Percentiles rank a stretch among this genome's conserved stretches.
These are phyloP conservation scores for Solanum chiquidenum DNA, from an alignment of 257 asterid species.

Conservation along the genomic window DNA sequence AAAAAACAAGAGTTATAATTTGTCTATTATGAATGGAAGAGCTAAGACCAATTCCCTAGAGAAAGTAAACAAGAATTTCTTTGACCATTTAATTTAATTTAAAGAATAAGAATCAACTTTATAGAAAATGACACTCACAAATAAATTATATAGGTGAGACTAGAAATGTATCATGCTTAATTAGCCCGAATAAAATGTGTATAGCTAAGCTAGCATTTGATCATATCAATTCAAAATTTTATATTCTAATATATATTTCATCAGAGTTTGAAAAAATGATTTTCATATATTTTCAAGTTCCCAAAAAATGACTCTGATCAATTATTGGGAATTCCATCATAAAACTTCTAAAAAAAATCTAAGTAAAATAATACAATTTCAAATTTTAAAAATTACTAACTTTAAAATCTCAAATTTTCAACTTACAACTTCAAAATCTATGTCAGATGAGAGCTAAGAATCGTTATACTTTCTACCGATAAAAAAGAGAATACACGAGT, in stretches of 20 bases:
- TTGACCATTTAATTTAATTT: background rate
- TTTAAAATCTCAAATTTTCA: background rate
- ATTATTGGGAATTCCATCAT: background rate
- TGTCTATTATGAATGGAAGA: background rate
- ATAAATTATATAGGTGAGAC: background rate
- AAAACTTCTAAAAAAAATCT: background rate
- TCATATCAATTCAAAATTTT: background rate
- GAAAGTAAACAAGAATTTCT: background rate
- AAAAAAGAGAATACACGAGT: background rate
- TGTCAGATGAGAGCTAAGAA: background rate
- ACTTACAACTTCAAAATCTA: background rate
- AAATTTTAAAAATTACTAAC: background rate
- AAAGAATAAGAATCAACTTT: background rate
- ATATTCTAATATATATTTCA: background rate
- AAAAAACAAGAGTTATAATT: background rate
- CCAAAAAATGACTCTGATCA: background rate
- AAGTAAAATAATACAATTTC: background rate
- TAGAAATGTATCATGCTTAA: background rate
- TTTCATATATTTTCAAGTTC: background rate
- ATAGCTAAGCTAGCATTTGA: background rate
- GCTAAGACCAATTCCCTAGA: background rate
- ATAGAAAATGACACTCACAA: background rate
- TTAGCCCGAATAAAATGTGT: background rate
- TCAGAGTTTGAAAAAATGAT: background rate
- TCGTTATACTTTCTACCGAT: background rate